These are phyloP conservation scores for Penicillium flavigenum DNA, from an alignment of 495 filamentous ascomycete species.

Conservation along the genomic window DNA sequence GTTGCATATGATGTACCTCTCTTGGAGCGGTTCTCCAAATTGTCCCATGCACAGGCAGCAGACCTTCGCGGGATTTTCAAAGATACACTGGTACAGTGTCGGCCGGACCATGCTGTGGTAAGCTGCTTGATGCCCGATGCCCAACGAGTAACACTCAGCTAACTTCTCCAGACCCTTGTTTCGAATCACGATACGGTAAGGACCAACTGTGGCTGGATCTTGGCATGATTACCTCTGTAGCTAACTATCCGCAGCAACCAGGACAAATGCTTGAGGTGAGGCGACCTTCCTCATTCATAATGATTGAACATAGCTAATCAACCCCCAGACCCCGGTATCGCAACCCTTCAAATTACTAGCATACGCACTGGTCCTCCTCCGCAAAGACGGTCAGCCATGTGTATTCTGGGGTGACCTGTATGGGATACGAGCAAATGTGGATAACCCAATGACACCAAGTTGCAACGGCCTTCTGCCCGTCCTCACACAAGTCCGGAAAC, in stretches of 20 bases:
- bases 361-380: conserved; percentile 65
- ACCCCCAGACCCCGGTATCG: conserved; percentile 45
- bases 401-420: conserved; percentile 76
- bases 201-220: neutral
- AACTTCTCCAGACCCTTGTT: conserved; percentile 39
- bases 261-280: conserved; percentile 56
- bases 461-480: conserved; percentile 60
- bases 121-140: conserved; percentile 17
- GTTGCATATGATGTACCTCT: conserved; percentile 68
- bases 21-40: conserved; percentile 59
- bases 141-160: conserved; percentile 12
- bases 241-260: conserved; percentile 49
- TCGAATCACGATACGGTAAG: conserved; percentile 48
- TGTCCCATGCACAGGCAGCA: conserved; percentile 49
- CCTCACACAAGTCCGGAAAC: conserved; percentile 62
- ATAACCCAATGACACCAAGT: conserved; percentile 54
- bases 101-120: conserved; percentile 65
- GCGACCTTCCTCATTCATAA: neutral
- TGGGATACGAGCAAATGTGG: conserved; percentile 53
- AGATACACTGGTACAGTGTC: conserved; percentile 54
- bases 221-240: neutral
- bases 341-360: conserved; percentile 59
- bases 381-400: conserved; percentile 64
- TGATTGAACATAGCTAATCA: conserved; percentile 11
- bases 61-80: conserved; percentile 65